Conservation (phyloP, 2,329 filamentous ascomycete species). For the Penicillium glabrum region DNA sequence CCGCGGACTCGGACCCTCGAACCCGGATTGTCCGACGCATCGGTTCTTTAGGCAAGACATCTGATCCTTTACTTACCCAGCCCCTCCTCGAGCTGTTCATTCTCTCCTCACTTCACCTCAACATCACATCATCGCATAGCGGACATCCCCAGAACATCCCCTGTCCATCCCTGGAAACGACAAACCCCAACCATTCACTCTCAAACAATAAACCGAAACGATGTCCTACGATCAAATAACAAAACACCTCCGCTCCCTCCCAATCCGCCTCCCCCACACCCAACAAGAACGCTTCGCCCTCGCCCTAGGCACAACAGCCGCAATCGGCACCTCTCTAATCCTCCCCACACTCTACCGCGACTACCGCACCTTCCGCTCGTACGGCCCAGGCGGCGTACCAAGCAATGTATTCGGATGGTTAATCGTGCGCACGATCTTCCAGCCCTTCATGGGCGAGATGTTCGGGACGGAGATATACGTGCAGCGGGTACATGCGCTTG, state of each 20-base stretch:
- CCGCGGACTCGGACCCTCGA: too few relatives aligned
- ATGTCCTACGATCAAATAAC: neutral
- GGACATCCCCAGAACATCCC: too few relatives aligned
- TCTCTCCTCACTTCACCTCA: too few relatives aligned
- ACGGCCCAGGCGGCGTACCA: conserved; percentile 38
- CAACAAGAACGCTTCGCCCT: conserved; percentile 15
- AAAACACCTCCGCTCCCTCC: conserved; percentile 2
- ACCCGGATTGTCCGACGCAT: too few relatives aligned
- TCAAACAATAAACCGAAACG: neutral
- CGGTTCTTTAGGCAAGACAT: too few relatives aligned
- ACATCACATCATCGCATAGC: too few relatives aligned
- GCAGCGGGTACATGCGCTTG: conserved; percentile 19
- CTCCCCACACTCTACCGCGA: conserved; percentile 30
- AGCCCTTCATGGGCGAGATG: conserved; percentile 29
- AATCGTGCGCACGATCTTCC: conserved; percentile 21
- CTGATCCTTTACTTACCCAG: neutral
- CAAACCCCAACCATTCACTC: too few relatives aligned
- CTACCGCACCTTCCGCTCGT: conserved; percentile 36
- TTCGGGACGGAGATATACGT: conserved; percentile 29
- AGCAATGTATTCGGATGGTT: conserved; percentile 40
- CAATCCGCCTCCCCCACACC: conserved; percentile 9
- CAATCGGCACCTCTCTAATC: conserved; percentile 17
- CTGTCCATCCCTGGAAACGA: neutral
- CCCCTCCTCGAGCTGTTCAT: too few relatives aligned
- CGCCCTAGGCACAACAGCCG: conserved; percentile 15